Base-by-base conservation (phyloP, 2,329 filamentous ascomycete species). In the Coniochaeta pulveracea region DNA sequence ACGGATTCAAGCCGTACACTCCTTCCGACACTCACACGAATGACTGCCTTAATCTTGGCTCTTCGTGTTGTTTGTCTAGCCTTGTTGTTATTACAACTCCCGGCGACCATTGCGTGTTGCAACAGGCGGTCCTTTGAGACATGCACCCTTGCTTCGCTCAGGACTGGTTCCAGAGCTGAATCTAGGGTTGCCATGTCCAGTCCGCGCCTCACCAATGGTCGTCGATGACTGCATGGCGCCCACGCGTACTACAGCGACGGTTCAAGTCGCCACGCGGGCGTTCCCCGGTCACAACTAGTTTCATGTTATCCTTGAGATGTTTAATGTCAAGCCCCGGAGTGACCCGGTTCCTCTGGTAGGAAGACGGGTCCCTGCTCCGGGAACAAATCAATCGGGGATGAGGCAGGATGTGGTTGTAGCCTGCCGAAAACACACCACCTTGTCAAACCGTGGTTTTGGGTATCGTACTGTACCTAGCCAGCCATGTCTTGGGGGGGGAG, bases 401-500 rank as follows among this genome's bases (percentile, higher is more conserved):
- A 22, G 10, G 15, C 19, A 4, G 30, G 30, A 33, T 33, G 28
- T 19, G 14, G 28, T 6, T 19, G 27, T n/a, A n/a, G n/a, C n/a
- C n/a, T n/a, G 14, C 19, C 25, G 19, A 21, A 19, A 33, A 12
- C 19, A 15, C 19, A 12, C 21, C 11, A 33, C 21, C 11, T 19
- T 26, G 25, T 29, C 9, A 22, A 28, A 16, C 11, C 16, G 8
- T 28, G 33, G 25, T 28, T 17, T 34, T 34, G 24, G 33, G 21
- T 18, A 34, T 14, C 24, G 17, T 30, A 36, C 37, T 29, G 43
- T 41, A 43, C 46, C 38, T 35, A 47, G 47, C 54, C 52, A 56
- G 53, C 52, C 55, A 50, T 33, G 33, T 34, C 30, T 41, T 33
- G 41, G 41, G 41, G 37, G 35, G 26, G 23, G 25, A 11, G n/a